These are phyloP conservation scores for Eucalyptus brandiana DNA, from an alignment of 345 rosid species.

Conservation along the genomic window DNA sequence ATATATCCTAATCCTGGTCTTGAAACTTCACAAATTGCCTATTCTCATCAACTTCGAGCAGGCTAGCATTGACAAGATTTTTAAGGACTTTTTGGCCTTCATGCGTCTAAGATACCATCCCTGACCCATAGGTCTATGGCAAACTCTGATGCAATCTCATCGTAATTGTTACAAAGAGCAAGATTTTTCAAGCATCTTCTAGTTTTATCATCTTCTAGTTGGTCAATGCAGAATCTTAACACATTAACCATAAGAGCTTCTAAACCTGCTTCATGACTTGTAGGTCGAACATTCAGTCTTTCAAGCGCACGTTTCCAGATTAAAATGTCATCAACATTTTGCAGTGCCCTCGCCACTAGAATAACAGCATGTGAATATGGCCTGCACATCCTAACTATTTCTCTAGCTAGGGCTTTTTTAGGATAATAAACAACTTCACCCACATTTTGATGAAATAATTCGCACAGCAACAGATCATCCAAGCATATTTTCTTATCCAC, in stretches of 20 bases:
- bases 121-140: not conserved
- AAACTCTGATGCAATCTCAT: not conserved
- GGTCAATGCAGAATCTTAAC: not conserved
- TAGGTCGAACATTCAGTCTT: not conserved
- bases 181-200: not conserved
- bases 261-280: not conserved
- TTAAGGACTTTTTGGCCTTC: not conserved
- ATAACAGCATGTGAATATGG: not conserved
- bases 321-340: not conserved
- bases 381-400: not conserved
- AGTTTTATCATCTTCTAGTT: not conserved
- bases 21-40: not conserved
- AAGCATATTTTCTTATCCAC: not conserved
- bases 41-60: not conserved
- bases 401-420: not conserved
- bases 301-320: not conserved
- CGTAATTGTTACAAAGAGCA: not conserved
- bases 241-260: not conserved
- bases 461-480: not conserved
- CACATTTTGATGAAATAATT: not conserved
- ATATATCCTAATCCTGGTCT: not conserved
- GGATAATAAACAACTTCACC: not conserved
- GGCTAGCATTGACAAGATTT: not conserved
- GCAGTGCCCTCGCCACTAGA: not conserved
- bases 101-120: not conserved